phyloP scores from a whole-genome alignment of 2,329 filamentous ascomycete genomes.

The Onygenales sp. region DNA sequence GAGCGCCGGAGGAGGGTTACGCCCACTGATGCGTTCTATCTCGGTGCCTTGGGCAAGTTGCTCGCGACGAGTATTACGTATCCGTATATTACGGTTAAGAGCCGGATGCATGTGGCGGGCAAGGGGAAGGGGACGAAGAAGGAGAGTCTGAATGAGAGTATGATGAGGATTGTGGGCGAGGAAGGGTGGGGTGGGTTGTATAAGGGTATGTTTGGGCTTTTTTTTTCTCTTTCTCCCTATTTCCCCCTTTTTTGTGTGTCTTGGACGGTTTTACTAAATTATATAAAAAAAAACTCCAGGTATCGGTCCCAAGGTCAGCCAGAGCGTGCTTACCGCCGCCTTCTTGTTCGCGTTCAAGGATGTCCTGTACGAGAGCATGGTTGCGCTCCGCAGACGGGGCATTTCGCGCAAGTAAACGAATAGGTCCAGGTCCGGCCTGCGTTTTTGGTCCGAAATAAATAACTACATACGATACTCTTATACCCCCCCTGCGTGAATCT shows the following conservation, averaged over 20 bases:
- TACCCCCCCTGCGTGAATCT: no score
- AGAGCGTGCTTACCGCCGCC: constrained; percentile 92
- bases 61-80: constrained; percentile 91
- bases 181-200: constrained; percentile 91
- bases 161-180: constrained; percentile 71
- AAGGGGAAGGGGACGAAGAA: constrained; percentile 49
- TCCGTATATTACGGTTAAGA: constrained; percentile 98
- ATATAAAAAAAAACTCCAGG: constrained; percentile 42
- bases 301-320: constrained; percentile 90
- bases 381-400: constrained; percentile 23
- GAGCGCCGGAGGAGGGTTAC: constrained; percentile 72
- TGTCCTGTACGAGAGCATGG: constrained; percentile 63
- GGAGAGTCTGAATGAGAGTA: constrained; percentile 68
- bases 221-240: background rate
- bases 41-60: constrained; percentile 89
- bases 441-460: background rate
- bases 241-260: background rate
- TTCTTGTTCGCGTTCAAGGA: constrained; percentile 98
- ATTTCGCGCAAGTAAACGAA: constrained; percentile 20
- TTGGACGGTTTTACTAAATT: background rate
- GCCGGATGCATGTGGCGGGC: constrained; percentile 85
- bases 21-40: constrained; percentile 76
- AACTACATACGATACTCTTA: no score
- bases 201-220: constrained; percentile 56
- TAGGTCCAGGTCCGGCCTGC: background rate